Conservation (phyloP, 345 rosid genomes). For the Gossypium australe region DNA sequence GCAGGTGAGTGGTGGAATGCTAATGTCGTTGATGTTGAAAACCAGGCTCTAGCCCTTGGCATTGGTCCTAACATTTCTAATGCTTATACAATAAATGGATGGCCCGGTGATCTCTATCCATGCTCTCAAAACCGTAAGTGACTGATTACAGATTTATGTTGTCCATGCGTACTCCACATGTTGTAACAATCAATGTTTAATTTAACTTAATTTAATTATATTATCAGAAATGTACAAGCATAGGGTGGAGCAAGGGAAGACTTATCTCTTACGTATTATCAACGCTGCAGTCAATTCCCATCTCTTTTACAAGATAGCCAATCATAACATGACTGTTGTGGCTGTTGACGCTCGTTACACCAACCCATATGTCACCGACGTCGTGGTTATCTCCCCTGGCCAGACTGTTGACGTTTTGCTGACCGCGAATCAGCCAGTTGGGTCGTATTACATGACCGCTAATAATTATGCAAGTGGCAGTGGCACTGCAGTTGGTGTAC, state of each 20-base stretch:
- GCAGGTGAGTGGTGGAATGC: constrained; percentile 97
- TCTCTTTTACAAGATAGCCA: constrained; percentile 79
- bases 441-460: constrained; percentile 80
- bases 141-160: neutral
- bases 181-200: neutral
- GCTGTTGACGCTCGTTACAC: constrained; percentile 71
- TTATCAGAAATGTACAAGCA: constrained; percentile 48
- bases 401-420: constrained; percentile 70
- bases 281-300: constrained; percentile 85
- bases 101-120: constrained; percentile 81
- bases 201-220: neutral
- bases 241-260: constrained; percentile 57
- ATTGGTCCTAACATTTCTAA: constrained; percentile 53
- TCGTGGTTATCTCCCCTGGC: constrained; percentile 62
- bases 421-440: constrained; percentile 46
- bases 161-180: neutral
- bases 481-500: constrained; percentile 3
- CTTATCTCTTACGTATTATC: constrained; percentile 72
- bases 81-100: constrained; percentile 83
- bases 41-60: constrained; percentile 50
- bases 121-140: constrained; percentile 64
- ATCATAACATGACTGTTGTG: constrained; percentile 76
- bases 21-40: constrained; percentile 54
- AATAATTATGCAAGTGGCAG: constrained; percentile 36
- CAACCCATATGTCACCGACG: constrained; percentile 53